Percentiles rank a stretch among this genome's conserved stretches.
Conservation (phyloP, 2,329 filamentous ascomycete genomes). For the Paecilomyces dactylethromorphus region DNA sequence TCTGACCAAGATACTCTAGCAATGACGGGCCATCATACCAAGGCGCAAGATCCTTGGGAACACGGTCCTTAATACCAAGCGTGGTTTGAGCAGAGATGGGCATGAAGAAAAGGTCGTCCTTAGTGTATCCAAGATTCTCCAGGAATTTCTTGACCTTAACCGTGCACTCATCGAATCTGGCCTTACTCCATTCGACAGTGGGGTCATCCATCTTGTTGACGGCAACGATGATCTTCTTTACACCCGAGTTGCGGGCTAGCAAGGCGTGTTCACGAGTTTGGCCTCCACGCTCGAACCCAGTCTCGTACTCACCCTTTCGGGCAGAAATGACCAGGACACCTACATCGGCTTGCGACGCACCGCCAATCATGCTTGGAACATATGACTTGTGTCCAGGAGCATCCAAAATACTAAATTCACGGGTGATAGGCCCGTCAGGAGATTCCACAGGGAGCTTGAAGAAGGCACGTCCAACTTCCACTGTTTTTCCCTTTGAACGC, state of each 20-base stretch:
- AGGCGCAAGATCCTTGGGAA: conserved; percentile 66
- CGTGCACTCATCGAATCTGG: conserved; percentile 87
- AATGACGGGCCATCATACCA: conserved; percentile 90
- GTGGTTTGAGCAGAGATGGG: conserved; percentile 87
- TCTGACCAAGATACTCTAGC: conserved; percentile 89
- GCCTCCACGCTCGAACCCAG: conserved; percentile 92
- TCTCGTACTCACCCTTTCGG: conserved; percentile 97
- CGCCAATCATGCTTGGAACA: conserved; percentile 96
- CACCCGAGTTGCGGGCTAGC: conserved; percentile 95
- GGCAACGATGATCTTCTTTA: conserved; percentile 89
- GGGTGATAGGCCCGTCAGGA: conserved; percentile 58
- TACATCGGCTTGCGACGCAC: conserved; percentile 86
- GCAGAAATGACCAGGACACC: conserved; percentile 94
- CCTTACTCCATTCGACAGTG: conserved; percentile 92
- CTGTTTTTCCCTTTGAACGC: conserved; percentile 91
- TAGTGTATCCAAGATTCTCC: conserved; percentile 91
- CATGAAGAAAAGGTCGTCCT: conserved; percentile 92
- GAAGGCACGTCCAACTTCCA: conserved; percentile 91
- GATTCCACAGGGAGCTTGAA: conserved; percentile 65
- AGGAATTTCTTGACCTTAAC: conserved; percentile 82
- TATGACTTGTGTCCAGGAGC: conserved; percentile 97
- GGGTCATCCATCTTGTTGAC: conserved; percentile 99
- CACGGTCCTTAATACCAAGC: conserved; percentile 78
- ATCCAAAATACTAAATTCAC: conserved; percentile 92
- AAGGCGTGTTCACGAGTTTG: conserved; percentile 97